These are phyloP conservation scores for Osmanthus fragrans DNA, from an alignment of 257 asterid genomes.

Conservation along the genomic window DNA sequence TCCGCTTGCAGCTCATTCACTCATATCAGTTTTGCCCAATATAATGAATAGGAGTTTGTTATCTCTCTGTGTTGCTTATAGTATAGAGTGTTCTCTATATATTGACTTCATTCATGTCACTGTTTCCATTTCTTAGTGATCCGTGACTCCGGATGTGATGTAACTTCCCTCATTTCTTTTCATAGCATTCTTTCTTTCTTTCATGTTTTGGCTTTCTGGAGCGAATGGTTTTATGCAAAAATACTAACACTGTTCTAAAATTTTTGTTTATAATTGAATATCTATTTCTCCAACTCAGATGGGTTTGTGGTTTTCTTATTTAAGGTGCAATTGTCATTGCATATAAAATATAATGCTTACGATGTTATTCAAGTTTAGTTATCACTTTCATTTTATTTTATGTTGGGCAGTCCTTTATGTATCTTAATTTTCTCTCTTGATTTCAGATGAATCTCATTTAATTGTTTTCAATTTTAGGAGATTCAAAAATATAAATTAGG, in stretches of 20 bases:
- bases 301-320: not conserved
- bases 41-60: not conserved
- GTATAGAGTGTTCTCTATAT: not conserved
- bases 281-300: not conserved
- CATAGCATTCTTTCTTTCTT: not conserved
- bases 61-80: not conserved
- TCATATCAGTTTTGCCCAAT: not conserved
- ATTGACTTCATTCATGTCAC: not conserved
- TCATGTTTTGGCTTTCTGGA: not conserved
- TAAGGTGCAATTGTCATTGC: not conserved
- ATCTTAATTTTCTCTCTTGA: not conserved
- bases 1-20: not conserved
- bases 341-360: not conserved
- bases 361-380: not conserved
- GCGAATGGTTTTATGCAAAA: not conserved
- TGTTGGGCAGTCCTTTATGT: not conserved
- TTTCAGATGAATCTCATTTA: constrained; percentile 22
- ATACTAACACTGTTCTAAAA: not conserved
- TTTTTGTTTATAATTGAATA: not conserved
- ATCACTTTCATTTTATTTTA: not conserved
- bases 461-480: constrained; percentile 51
- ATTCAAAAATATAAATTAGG: constrained; percentile 73
- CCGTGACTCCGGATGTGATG: not conserved
- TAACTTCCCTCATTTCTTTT: not conserved
- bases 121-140: not conserved